Percentiles rank a stretch among this genome's conserved stretches.
Conservation (phyloP, 495 filamentous ascomycete species). For the Daldinia concentrica region DNA sequence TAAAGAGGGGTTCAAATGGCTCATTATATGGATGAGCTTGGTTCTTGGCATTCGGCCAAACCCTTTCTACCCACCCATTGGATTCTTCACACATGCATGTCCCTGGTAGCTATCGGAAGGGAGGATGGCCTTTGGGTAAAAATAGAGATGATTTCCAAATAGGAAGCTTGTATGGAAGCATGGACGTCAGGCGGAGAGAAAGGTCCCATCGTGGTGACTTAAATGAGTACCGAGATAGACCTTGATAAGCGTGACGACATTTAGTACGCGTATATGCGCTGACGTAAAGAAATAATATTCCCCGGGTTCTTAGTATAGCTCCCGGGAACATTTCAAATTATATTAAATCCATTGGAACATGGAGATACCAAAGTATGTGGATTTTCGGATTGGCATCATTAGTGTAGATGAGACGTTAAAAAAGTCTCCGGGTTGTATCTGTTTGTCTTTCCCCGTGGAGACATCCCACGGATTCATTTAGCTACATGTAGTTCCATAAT, state of each 20-base stretch:
- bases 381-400: slow-evolving; percentile 6
- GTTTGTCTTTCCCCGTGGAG: slow-evolving; percentile 31
- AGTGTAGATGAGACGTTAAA: slow-evolving; percentile 23
- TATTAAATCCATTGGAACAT: background rate
- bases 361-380: background rate
- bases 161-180: slow-evolving; percentile 16
- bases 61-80: slow-evolving; percentile 28
- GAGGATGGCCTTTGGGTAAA: slow-evolving; percentile 27
- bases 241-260: slow-evolving; percentile 2
- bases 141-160: slow-evolving; percentile 33
- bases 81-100: slow-evolving; percentile 22
- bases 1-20: slow-evolving; percentile 47
- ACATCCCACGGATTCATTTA: slow-evolving; percentile 10
- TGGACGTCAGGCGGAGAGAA: slow-evolving; percentile 14
- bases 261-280: background rate
- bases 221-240: slow-evolving; percentile 12
- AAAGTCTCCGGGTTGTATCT: slow-evolving; percentile 21
- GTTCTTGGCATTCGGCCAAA: slow-evolving; percentile 31
- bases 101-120: background rate
- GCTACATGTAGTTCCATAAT: slow-evolving; percentile 4
- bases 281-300: background rate
- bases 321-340: background rate
- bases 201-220: slow-evolving; percentile 13
- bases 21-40: slow-evolving; percentile 29
- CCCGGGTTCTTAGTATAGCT: background rate